Base-by-base conservation (phyloP, 169 alveolate genomes). In the Eimeria sp. region DNA sequence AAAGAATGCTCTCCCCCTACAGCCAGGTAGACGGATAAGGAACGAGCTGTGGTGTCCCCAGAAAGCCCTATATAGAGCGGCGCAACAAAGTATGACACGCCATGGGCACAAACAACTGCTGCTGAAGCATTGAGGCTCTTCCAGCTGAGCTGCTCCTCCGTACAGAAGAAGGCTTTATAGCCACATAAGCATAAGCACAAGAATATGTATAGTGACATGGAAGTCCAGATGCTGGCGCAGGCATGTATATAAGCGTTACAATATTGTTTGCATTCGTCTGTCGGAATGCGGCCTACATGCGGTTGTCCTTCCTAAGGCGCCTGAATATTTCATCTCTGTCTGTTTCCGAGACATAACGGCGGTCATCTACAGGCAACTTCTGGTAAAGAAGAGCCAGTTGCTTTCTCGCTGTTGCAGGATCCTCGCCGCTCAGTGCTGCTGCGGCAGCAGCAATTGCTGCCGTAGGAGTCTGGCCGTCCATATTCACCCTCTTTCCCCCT, bases 241-340 rank as follows among this genome's bases (percentile, higher is more conserved):
- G n/a, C 18, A 54, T 54, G 63, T 54, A 5, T 61, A 61, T 6
- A 61, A 5, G 30, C 70, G 70, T 61, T 5, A 11, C n/a, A 11
- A 61, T 14, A 61, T 61, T 61, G 70, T 5, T 25, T 61, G 70
- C 5, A 25, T 25, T 61, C n/a, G 27, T 14, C 70, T 4, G 5
- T 61, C 20, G 70, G 70, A 61, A 61, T 16, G 18, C n/a, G 70
- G 89, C 89, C 7, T 78, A 83, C 91, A 83, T 92, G 57, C 96
- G 65, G 75, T 92, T 92, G 43, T 94, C 93, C 83, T 67, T 67
- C 61, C 96, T 45, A 22, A 94, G 83, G n/a, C 96, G 76, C 30
- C 95, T 61, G 51, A 94, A 94, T 20, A 72, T 83, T 18, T 83
- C 96, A 65, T 94, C 96, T n/a, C 96, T 58, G 57, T 83, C 96